Conservation (phyloP, 78 protist species). For the Dictyostelium citrinum region DNA sequence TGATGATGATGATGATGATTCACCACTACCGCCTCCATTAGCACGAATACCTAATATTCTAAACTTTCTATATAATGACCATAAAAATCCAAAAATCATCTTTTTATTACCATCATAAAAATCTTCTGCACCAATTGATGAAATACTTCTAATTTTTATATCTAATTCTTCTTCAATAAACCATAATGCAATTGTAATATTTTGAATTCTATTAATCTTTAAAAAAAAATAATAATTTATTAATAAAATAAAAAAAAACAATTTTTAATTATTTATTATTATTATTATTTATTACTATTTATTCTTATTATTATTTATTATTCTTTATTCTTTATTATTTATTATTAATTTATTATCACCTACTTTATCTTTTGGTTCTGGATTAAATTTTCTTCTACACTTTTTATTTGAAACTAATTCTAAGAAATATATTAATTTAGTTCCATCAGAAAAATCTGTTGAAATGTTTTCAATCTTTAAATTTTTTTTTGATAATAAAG, state of each 20-base stretch:
- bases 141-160: conserved; percentile 52
- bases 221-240: background rate
- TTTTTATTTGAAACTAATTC: conserved; percentile 42
- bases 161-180: conserved; percentile 68
- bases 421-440: conserved; percentile 53
- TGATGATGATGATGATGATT: background rate
- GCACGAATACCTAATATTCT: conserved; percentile 73
- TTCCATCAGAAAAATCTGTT: conserved; percentile 63
- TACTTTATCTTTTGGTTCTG: conserved; percentile 70
- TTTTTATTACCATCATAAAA: conserved; percentile 76
- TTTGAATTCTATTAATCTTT: conserved; percentile 65
- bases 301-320: too few relatives aligned
- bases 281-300: too few relatives aligned
- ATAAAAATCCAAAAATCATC: conserved; percentile 82
- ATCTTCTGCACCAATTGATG: conserved; percentile 61
- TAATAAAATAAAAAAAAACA: too few relatives aligned
- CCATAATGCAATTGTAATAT: conserved; percentile 58
- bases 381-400: conserved; percentile 45
- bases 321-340: background rate
- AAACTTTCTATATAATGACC: conserved; percentile 75
- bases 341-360: background rate
- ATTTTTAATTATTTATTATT: too few relatives aligned
- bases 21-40: background rate
- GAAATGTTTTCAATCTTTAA: conserved; percentile 40
- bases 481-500: conserved; percentile 35